Evolutionary conservation across 163 green algal genomes (phyloP), one percentile per base, ranked within the genome.

Genomic region (Scenedesmus sp.): DNA sequence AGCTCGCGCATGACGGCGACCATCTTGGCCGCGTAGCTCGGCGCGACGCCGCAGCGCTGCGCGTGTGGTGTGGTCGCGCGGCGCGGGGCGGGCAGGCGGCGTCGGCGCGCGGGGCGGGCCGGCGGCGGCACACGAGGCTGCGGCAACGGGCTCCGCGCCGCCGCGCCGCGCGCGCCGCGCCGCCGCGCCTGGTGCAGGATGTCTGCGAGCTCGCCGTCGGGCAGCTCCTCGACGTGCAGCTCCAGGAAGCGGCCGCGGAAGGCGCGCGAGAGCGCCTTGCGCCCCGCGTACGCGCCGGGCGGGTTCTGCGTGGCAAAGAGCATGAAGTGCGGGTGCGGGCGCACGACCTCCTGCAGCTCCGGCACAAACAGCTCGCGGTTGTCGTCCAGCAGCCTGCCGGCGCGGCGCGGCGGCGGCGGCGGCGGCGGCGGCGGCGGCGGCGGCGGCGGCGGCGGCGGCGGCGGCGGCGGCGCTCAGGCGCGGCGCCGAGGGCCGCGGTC

Each of bases 281-380:
- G 90, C 7, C 96, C 96, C 0, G 92, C 95, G 72, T 99, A 99
- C 7, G 78, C 60, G 20, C 87, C 86, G 13, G 96, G 91, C 10
- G 96, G 96, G 87, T 99, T 99, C 80, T 99, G 96, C 7, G 96
- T 99, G 4, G 96, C 96, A 86, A 99, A 99, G 3, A 99, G 94
- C 94, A 99, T 96, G 87, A 99, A 99, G 89, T 97, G 91, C 0
- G 96, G 91, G 88, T 99, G 95, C 3, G 96, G 96, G 20, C 84
- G 87, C 24, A 99, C 89, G 26, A 89, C 91, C 88, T 98, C 93
- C 69, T 97, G 90, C 34, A 98, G 87, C 89, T 99, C 96, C 0
- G 96, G 95, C 28, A 99, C 91, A 80, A 96, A 98, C 64, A 99
- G 91, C 89, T 99, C 96, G 3, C 95, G 86, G 85, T 99, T 99